phyloP scores from a whole-genome alignment of 192 early-diverging fungal genomes.

The Umbelopsis sp. region DNA sequence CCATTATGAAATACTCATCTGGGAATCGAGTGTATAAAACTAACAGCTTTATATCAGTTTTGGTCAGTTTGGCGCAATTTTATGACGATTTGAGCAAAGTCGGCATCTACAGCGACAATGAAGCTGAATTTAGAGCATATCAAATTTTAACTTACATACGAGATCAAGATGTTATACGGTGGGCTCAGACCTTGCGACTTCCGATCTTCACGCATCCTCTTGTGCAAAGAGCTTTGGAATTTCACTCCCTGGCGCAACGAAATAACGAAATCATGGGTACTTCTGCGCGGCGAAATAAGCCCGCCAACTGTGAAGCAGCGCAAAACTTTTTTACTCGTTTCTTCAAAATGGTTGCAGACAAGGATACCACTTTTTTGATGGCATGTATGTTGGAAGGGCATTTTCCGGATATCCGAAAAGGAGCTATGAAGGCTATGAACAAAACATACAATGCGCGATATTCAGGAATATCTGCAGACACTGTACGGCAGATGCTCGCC shows the following conservation, averaged over 20 bases:
- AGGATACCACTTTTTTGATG: constrained; percentile 67
- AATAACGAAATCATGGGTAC: constrained; percentile 46
- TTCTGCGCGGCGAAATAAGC: constrained; percentile 39
- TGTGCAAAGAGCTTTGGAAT: constrained; percentile 70
- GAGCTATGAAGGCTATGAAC: constrained; percentile 76
- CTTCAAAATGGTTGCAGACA: constrained; percentile 67
- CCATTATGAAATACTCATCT: too few species aligned
- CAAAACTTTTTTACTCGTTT: constrained; percentile 70
- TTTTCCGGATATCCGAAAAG: constrained; percentile 73
- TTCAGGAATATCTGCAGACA: constrained; percentile 24
- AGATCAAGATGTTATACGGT: constrained; percentile 71
- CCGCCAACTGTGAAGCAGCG: constrained; percentile 52
- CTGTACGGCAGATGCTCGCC: constrained; percentile 29
- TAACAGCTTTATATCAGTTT: constrained; percentile 39
- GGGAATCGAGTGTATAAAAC: too few species aligned
- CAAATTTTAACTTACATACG: constrained; percentile 75
- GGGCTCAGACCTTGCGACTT: constrained; percentile 57
- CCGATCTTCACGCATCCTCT: constrained; percentile 59
- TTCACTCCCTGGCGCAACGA: constrained; percentile 62
- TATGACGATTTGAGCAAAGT: constrained; percentile 75
- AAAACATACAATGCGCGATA: constrained; percentile 48
- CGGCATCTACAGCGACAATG: constrained; percentile 64
- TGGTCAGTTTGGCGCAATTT: constrained; percentile 83
- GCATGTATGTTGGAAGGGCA: constrained; percentile 78
- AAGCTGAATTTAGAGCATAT: constrained; percentile 92